A percentile compares a stretch with the other conserved stretches of the same genome.
phyloP scores from a whole-genome alignment of 179 eudicot species.

The Actinidia arguta region DNA sequence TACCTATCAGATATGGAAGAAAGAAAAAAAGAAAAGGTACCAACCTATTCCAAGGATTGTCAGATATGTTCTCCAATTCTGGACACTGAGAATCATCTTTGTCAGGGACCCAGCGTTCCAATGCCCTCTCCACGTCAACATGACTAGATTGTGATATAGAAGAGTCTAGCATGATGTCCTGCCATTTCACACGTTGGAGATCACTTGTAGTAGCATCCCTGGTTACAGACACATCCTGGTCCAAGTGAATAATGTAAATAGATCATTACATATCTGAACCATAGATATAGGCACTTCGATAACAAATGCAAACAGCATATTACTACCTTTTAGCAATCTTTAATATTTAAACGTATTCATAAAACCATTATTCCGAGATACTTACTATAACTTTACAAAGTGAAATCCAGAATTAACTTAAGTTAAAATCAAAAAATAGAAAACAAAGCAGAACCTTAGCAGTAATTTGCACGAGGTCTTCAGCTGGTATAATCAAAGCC shows the following conservation, averaged over 20 bases:
- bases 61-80: constrained; percentile 80
- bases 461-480: constrained; percentile 87
- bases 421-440: constrained; percentile 12
- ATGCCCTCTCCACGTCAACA: constrained; percentile 75
- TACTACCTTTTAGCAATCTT: background rate
- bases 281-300: constrained; percentile 9
- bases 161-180: constrained; percentile 91
- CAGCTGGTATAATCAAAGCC: constrained; percentile 76
- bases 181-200: constrained; percentile 56
- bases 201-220: constrained; percentile 68
- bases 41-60: constrained; percentile 82
- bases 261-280: background rate
- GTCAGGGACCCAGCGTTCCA: constrained; percentile 93
- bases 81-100: constrained; percentile 68
- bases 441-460: constrained; percentile 67
- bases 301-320: background rate
- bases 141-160: constrained; percentile 83
- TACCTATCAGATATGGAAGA: background rate
- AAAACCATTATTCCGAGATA: constrained; percentile 11
- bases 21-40: constrained; percentile 16
- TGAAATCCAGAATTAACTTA: background rate
- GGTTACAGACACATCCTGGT: constrained; percentile 81
- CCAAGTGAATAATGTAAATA: constrained; percentile 28
- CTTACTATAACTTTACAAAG: background rate
- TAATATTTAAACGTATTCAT: background rate